phyloP scores from a whole-genome alignment of 768 basidiomycete species.

The Phanerochaete carnosa region DNA sequence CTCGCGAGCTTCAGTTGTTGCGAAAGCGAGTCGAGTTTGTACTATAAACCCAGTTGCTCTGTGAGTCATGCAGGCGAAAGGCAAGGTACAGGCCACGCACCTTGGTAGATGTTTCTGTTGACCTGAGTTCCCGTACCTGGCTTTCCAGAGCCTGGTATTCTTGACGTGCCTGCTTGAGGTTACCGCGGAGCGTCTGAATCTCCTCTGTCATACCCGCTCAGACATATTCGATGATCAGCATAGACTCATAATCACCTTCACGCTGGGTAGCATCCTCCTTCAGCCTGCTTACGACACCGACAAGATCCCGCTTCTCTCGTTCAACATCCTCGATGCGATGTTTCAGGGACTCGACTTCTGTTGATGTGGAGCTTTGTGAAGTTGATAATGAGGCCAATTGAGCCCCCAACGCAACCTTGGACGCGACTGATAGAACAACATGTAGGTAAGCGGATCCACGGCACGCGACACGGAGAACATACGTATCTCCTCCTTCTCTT shows the following conservation, averaged over 20 bases:
- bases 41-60: slow-evolving; percentile 39
- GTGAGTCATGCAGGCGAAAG: slow-evolving; percentile 1
- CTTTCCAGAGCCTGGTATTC: slow-evolving; percentile 67
- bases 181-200: slow-evolving; percentile 60
- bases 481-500: slow-evolving; percentile 69
- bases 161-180: slow-evolving; percentile 71
- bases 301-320: slow-evolving; percentile 86
- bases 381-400: slow-evolving; percentile 55
- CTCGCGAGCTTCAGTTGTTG: slow-evolving; percentile 80
- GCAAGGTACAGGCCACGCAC: slow-evolving; percentile 33
- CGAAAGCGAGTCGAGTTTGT: slow-evolving; percentile 79
- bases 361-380: slow-evolving; percentile 60
- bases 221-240: not conserved
- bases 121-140: slow-evolving; percentile 69
- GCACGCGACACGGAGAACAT: slow-evolving; percentile 21
- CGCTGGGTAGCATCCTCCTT: slow-evolving; percentile 73
- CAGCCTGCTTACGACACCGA: slow-evolving; percentile 77
- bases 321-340: slow-evolving; percentile 71
- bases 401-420: slow-evolving; percentile 45
- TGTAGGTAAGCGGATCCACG: slow-evolving; percentile 8
- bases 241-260: slow-evolving; percentile 53
- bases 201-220: slow-evolving; percentile 49
- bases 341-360: slow-evolving; percentile 56
- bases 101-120: slow-evolving; percentile 74
- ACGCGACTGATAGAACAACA: slow-evolving; percentile 35